Base-by-base conservation (phyloP, 768 basidiomycete genomes). In the Calocybe cyanea region DNA sequence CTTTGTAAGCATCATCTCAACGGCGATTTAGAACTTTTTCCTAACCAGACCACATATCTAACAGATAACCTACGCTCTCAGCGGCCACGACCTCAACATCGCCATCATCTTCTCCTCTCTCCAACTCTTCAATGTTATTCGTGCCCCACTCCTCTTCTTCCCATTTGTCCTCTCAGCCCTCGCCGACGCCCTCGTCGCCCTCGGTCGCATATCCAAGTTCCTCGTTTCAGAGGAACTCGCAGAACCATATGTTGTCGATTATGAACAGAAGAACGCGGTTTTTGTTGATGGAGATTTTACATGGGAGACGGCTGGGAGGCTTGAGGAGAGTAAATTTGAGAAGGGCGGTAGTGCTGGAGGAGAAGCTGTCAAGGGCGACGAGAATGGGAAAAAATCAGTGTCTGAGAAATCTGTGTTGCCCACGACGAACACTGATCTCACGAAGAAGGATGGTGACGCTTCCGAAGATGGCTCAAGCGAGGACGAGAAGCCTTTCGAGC, bases 21-120 rank as follows among this genome's bases (percentile, higher is more conserved):
- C n/a, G n/a, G 7, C 15, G 20, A 7, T 19, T 14, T n/a, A 38
- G 3, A 11, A 19, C 7, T 33, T 47, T 15, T 43, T 10, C 10
- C 7, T 18, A 4, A 7, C 30, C n/a, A 28, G 11, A 28, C 25
- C 25, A 5, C 31, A 32, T 13, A 34, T 2, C 58, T n/a, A n/a
- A 18, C 34, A 85, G 77, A 77, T 87, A 50, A 81, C 82, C 0
- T 87, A 85, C 54, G 69, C 72, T 1, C 60, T 85, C n/a, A 76
- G 65, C 21, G 78, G 78, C 7, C 79, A 83, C 46, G 56, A 64
- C 7, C 68, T 84, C 20, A 70, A 76, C 49, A 60, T 80, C 2
- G 76, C 80, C 0, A 64, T 70, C 43, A 76, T 84, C 40, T 83
- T 84, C 59, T 64, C 70, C 4, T 74, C 76, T 7, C 60, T 84